Percentiles rank a stretch among this genome's conserved stretches.
These are phyloP conservation scores for Phytopythium vexans DNA, from an alignment of 352 stramenopile genomes.

Conservation along the genomic window DNA sequence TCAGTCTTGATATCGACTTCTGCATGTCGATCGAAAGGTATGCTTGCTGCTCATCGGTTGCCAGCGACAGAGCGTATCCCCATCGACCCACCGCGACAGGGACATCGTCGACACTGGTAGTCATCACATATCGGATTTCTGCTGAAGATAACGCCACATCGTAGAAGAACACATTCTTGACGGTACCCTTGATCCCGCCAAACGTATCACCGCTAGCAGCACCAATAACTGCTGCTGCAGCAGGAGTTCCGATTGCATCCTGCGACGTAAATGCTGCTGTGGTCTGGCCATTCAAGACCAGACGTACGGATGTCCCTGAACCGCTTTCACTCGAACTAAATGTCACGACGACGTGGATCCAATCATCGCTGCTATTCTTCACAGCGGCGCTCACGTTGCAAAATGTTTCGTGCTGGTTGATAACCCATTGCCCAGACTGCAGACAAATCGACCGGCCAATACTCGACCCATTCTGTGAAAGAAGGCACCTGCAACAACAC, in stretches of 20 bases:
- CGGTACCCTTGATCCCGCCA: slow-evolving; percentile 23
- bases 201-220: slow-evolving; percentile 12
- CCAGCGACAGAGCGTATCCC: slow-evolving; percentile 21
- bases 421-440: slow-evolving; percentile 23
- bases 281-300: background rate
- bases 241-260: background rate
- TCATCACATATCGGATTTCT: slow-evolving; percentile 45
- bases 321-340: no score
- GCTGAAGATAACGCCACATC: slow-evolving; percentile 28
- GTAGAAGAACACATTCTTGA: slow-evolving; percentile 47
- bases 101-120: slow-evolving; percentile 1
- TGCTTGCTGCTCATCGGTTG: slow-evolving; percentile 8
- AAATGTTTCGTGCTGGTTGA: slow-evolving; percentile 11
- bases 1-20: background rate
- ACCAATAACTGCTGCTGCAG: slow-evolving; percentile 7
- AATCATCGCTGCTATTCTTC: no score
- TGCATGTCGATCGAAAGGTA: slow-evolving; percentile 8
- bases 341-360: no score
- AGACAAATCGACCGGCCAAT: slow-evolving; percentile 39
- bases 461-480: slow-evolving; percentile 40
- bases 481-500: slow-evolving; percentile 26
- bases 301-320: no score
- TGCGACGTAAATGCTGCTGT: background rate
- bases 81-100: slow-evolving; percentile 19
- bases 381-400: slow-evolving; percentile 2